Percentiles rank a stretch among this genome's conserved stretches.
Evolutionary conservation across 805 yeast genomes (phyloP).

Genomic region (Cyberlindnera euphorbiae): DNA sequence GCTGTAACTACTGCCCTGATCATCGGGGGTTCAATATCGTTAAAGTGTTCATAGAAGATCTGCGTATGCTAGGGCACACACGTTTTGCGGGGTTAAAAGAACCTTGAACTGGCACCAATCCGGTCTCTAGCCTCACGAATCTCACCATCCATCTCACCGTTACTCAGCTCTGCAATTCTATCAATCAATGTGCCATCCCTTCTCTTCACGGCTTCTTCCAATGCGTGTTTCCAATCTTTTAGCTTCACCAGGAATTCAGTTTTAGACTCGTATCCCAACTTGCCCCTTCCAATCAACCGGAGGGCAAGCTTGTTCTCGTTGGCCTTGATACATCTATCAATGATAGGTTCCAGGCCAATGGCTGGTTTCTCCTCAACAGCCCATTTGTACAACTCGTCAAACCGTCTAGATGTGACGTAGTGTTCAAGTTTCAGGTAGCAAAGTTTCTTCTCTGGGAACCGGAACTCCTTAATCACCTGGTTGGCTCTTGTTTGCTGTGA

Average conservation of each 20-base stretch:
- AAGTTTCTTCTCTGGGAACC: slow-evolving; percentile 51
- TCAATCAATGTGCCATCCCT: slow-evolving; percentile 15
- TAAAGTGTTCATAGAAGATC: too few species aligned
- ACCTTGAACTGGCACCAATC: slow-evolving; percentile 13
- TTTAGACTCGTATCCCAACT: slow-evolving; percentile 15
- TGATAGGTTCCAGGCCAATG: slow-evolving; percentile 64
- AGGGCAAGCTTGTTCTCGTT: slow-evolving; percentile 17
- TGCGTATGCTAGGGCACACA: too few species aligned
- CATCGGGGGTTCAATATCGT: too few species aligned
- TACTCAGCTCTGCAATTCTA: slow-evolving; percentile 6
- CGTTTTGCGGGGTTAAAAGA: too few species aligned
- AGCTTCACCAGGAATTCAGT: slow-evolving; percentile 16
- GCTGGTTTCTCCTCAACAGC: slow-evolving; percentile 54
- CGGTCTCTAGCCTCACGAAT: slow-evolving; percentile 11
- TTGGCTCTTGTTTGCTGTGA: slow-evolving; percentile 47
- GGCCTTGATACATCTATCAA: slow-evolving; percentile 14
- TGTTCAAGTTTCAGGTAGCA: slow-evolving; percentile 50
- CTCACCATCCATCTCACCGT: slow-evolving; percentile 2
- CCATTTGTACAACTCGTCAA: slow-evolving; percentile 52
- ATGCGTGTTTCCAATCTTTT: slow-evolving; percentile 17
- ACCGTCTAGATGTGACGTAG: slow-evolving; percentile 41
- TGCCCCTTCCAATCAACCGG: slow-evolving; percentile 14
- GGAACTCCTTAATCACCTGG: slow-evolving; percentile 47
- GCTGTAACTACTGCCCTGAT: too few species aligned
- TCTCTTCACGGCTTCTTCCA: slow-evolving; percentile 20